Conservation (phyloP, 805 yeast genomes). For the Kazachstania kunashirensis region DNA sequence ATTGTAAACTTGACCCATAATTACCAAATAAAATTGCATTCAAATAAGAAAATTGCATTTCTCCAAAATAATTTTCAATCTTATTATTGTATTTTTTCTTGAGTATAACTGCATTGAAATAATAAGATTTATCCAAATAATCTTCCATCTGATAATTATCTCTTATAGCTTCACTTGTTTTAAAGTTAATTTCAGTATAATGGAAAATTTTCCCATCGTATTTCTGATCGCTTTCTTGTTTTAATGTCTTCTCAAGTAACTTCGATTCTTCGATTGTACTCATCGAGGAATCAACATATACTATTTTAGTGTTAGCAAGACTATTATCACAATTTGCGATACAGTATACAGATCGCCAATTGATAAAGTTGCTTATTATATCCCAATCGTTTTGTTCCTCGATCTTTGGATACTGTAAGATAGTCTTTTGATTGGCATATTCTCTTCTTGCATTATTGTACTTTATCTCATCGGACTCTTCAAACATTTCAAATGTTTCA, state of each 20-base stretch:
- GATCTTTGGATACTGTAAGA: slow-evolving; percentile 18
- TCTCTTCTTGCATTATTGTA: slow-evolving; percentile 7
- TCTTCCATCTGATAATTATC: slow-evolving; percentile 38
- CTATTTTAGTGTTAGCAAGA: slow-evolving; percentile 5
- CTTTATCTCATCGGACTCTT: slow-evolving; percentile 9
- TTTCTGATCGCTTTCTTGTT: background rate
- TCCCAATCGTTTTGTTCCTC: slow-evolving; percentile 18
- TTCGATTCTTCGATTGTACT: slow-evolving; percentile 19
- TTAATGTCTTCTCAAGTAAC: slow-evolving; percentile 10
- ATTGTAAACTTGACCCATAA: slow-evolving; percentile 53
- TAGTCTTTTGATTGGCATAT: slow-evolving; percentile 7
- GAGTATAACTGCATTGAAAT: slow-evolving; percentile 32
- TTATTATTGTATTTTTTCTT: slow-evolving; percentile 14
- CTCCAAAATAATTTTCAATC: slow-evolving; percentile 36
- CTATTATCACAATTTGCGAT: too few relatives aligned
- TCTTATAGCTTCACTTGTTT: slow-evolving; percentile 25
- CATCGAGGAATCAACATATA: slow-evolving; percentile 26
- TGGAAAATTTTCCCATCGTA: slow-evolving; percentile 6
- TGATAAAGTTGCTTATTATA: slow-evolving; percentile 8
- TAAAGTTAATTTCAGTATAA: slow-evolving; percentile 22
- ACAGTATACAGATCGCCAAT: too few relatives aligned
- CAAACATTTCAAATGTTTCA: slow-evolving; percentile 13
- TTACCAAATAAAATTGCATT: slow-evolving; percentile 48
- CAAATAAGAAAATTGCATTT: slow-evolving; percentile 44
- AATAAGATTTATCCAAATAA: slow-evolving; percentile 55